Evolutionary conservation across 139 green algal species (phyloP), one percentile per base, ranked within the genome.

Genomic region (Chlorella sp.): DNA sequence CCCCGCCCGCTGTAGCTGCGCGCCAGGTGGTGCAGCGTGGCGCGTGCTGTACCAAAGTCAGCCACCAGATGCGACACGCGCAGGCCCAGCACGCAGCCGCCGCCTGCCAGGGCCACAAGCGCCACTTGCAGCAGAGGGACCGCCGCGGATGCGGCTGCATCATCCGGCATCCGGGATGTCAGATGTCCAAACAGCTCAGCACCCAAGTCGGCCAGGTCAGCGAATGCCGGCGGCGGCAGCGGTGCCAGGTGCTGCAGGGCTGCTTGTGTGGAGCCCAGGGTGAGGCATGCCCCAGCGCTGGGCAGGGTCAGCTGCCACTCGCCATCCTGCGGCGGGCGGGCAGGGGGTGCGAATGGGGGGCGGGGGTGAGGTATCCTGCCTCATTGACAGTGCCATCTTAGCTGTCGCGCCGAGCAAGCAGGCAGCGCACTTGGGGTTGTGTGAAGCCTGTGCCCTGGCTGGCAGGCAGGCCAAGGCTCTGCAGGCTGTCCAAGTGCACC

Each of bases 141-240:
- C 24, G 24, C 39, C 3, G 40, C 78, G 2, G 78, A 40, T 36
- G 39, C 78, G 48, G 48, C 48, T 57, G 48, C 48, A 57, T 57
- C 48, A 57, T 57, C 48, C 5, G 48, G 48, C 48, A 57, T 57
- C 48, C 48, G 48, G 48, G 48, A 16, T 57, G 26, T 39, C 39
- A 83, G 78, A 39, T 83, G 78, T 3, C 78, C 78, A 83, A 83
- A 83, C 37, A 83, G 39, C 78, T 83, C 78, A 11, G 37, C 39
- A 24, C 78, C 78, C 21, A 83, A 39, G 39, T 83, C 78, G 4
- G 22, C 39, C 78, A 83, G 42, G 37, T 39, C 39, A 1, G 78
- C 39, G 7, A 53, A 19, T 15, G 78, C 48, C 48, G 48, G 78
- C 39, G 42, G 78, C 39, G 78, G 39, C 1, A 4, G 78, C 24